Evolutionary conservation across 2,329 filamentous ascomycete genomes (phyloP), one percentile per base, ranked within the genome.

Genomic region (Colletotrichum navitas): DNA sequence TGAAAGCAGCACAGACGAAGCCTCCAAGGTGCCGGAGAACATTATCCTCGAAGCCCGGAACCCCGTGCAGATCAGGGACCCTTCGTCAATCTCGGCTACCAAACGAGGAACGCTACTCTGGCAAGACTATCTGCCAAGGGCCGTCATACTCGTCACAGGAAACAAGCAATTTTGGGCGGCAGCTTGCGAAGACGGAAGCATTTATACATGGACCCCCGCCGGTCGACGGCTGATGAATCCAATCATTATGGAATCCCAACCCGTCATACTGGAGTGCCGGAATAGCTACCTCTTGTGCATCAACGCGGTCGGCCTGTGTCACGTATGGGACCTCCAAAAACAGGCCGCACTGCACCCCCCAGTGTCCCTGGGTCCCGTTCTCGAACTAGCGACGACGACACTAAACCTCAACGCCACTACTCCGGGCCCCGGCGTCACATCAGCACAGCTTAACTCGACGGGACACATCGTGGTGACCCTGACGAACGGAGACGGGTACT

Each of bases 401-500:
- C 88, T 98, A 66, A 92, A 92, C 66, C 89, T 90, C 10, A 93
- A 97, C 77, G 89, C 85, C 1, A 86, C 94, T 3, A 95, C 93
- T 12, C 88, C 90, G 4, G 94, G 89, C 0, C 95, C 96, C 0
- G 93, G 94, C 16, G 89, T 99, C 45, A 97, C 96, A 5, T 96
- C 95, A 62, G 96, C 95, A 3, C 92, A 96, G 56, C 87, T 99
- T 64, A 99, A 98, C 80, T 94, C 93, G 0, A 91, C 91, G 65
- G 97, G 96, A 1, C 89, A 94, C 55, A 88, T 98, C 26, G 87
- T 98, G 32, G 89, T 98, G n/a, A 96, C 94, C 0, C 87, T 99
- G 71, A 96, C 92, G 32, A 98, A 98, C 76, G 96, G 96, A 26
- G 95, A 99, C 76, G 96, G 96, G 1, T 99, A 94, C 81, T 91